Base-by-base conservation (phyloP, 805 yeast genomes). In the Myxozyma melibiosi region DNA sequence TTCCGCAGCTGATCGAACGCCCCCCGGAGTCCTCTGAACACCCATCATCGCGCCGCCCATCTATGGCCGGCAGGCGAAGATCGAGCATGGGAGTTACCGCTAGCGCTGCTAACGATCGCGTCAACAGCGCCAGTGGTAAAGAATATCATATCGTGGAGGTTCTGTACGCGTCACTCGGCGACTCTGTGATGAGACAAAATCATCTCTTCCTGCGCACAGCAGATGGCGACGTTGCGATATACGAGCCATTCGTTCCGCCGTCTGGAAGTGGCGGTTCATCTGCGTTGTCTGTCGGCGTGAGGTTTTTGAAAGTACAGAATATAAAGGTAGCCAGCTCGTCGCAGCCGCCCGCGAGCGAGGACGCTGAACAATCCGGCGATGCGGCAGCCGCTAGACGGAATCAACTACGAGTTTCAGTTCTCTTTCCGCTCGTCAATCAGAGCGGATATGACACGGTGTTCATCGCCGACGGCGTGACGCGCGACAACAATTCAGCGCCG, bases 211-310 rank as follows among this genome's bases (percentile, higher is more conserved):
- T 88, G 6, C 72, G 89, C 49, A 90, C 96, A 0, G 81, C 84
- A 67, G 94, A 95, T 51, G 96, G 95, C 65, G 94, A 89, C 68
- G 74, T 90, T 1, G 74, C 82, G 34, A 73, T 87, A 49, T 90
- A 90, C 69, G 83, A 82, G 64, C 73, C 84, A 34, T 82, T 72
- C 59, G 74, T 74, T 58, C 82, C 78, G 64, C 20, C 27, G 14
- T 43, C 13, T 25, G 43, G 25, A 2, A 9, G 22, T 16, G 14
- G 16, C 14, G 41, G 14, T 6, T 11, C 11, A 20, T 18, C 11
- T 4, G n/a, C 44, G 14, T n/a, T 7, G 6, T 14, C 16, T 14
- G 20, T 8, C 11, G 46, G 53, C 6, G 51, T 41, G n/a, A 25
- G 34, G 31, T 25, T 50, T 40, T 16, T 8, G 25, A 50, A 53